Base-by-base conservation (phyloP, 2,329 filamentous ascomycete species). In the Tolypocladium capitatum region DNA sequence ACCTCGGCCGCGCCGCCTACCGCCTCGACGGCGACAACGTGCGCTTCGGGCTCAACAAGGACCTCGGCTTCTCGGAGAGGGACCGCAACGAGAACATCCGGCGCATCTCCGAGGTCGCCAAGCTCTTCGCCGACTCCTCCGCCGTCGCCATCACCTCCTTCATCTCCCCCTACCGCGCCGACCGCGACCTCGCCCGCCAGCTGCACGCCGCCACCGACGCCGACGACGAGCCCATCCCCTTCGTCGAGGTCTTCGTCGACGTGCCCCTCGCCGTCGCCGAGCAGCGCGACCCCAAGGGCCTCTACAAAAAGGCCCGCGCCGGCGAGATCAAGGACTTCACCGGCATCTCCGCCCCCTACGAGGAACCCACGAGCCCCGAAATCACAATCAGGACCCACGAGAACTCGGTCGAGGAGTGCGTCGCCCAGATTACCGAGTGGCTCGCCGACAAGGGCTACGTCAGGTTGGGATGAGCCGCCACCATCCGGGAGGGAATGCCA, bases 71-170 rank as follows among this genome's bases (percentile, higher is more conserved):
- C 74, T 85, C 81, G 54, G 91, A 95, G 63, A 80, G 81, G 63
- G 90, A 96, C 73, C 82, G 92, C 58, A 94, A 91, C 64, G 92
- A 98, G 76, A 98, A 98, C 73, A 98, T 98, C 64, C 82, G 92
- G 51, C 83, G 92, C 54, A 96, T 98, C 61, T 88, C 86, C 47
- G 91, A 98, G 75, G 75, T 97, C 38, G 89, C 92, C 52, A 95
- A 95, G 70, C 81, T 98, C 55, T 98, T 98, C 68, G 90, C 92
- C 52, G 92, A 98, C 71, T 81, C 81, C 46, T 81, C 86, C 53
- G 86, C 84, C 49, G 80, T 97, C 59, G 86, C 91, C 55, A 82
- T 98, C 56, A 95, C 92, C 47, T 92, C 86, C 51, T 98, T 98
- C 74, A 98, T 98, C 73, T 94, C 86, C 1, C 92, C 92, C 1